These are phyloP conservation scores for Irpex rosettiformis DNA, from an alignment of 1,284 basidiomycete genomes.

Conservation along the genomic window DNA sequence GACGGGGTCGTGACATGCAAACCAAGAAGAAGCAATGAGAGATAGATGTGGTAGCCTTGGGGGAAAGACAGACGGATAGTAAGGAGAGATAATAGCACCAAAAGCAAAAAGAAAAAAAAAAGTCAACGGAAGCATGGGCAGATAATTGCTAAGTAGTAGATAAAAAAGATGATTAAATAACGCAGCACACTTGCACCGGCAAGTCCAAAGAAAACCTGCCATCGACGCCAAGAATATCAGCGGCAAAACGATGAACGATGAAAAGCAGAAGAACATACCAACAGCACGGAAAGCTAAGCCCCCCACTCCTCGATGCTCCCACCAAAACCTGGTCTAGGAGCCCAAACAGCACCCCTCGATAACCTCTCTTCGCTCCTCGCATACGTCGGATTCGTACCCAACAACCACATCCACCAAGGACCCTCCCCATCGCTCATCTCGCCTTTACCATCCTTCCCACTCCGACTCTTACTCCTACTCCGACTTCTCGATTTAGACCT, in stretches of 20 bases:
- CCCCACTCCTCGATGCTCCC: conserved; percentile 27
- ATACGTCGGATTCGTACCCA: conserved; percentile 19
- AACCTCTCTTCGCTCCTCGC: conserved; percentile 23
- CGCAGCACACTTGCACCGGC: background rate
- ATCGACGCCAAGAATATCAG: background rate
- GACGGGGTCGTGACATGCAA: background rate
- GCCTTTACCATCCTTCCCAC: conserved; percentile 18
- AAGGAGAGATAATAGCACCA: background rate
- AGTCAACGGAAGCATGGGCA: background rate
- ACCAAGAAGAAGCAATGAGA: background rate
- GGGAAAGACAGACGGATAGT: background rate
- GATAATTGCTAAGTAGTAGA: background rate
- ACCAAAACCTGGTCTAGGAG: conserved; percentile 20
- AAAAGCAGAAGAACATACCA: background rate
- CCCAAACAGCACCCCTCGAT: conserved; percentile 18
- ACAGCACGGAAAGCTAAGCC: conserved; percentile 12
- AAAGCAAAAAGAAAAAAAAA: background rate
- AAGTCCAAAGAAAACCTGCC: background rate
- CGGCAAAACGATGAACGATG: background rate
- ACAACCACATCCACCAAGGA: conserved; percentile 56
- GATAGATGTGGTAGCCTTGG: background rate
- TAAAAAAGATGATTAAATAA: background rate
- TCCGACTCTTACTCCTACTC: conserved; percentile 20
- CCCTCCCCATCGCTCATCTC: conserved; percentile 20
- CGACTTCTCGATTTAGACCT: conserved; percentile 19